phyloP scores from a whole-genome alignment of 306 rosid species.

The Vicia sativa region DNA sequence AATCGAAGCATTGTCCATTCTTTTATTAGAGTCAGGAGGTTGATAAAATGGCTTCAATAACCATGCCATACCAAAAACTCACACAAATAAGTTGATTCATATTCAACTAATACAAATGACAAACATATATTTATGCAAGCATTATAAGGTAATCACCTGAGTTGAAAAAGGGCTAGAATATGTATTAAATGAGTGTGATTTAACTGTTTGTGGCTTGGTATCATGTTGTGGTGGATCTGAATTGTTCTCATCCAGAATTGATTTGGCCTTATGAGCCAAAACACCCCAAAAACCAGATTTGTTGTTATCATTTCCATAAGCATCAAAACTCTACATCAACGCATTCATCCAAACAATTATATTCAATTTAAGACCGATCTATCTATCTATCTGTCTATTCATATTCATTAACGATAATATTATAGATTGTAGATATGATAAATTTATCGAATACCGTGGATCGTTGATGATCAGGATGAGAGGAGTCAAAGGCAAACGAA shows the following conservation, averaged over 20 bases:
- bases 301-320: constrained; percentile 46
- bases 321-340: constrained; percentile 63
- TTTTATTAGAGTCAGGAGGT: constrained; percentile 45
- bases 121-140: constrained; percentile 1
- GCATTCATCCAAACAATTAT: constrained; percentile 12
- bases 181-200: constrained; percentile 43
- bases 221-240: constrained; percentile 33
- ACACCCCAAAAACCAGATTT: constrained; percentile 91
- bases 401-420: not conserved
- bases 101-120: not conserved
- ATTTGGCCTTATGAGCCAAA: constrained; percentile 81
- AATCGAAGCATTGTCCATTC: constrained; percentile 64
- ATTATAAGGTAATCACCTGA: constrained; percentile 54
- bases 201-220: constrained; percentile 31
- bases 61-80: constrained; percentile 25
- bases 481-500: constrained; percentile 43
- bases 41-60: constrained; percentile 53
- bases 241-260: constrained; percentile 78
- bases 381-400: not conserved
- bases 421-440: no score
- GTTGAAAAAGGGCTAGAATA: constrained; percentile 34
- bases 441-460: constrained; percentile 73
- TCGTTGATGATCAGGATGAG: constrained; percentile 46
- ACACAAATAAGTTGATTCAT: constrained; percentile 19
- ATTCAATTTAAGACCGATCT: not conserved